A percentile compares a stretch with the other conserved stretches of the same genome.
phyloP scores from a whole-genome alignment of 441 rosid species.

The Populus hybrid region DNA sequence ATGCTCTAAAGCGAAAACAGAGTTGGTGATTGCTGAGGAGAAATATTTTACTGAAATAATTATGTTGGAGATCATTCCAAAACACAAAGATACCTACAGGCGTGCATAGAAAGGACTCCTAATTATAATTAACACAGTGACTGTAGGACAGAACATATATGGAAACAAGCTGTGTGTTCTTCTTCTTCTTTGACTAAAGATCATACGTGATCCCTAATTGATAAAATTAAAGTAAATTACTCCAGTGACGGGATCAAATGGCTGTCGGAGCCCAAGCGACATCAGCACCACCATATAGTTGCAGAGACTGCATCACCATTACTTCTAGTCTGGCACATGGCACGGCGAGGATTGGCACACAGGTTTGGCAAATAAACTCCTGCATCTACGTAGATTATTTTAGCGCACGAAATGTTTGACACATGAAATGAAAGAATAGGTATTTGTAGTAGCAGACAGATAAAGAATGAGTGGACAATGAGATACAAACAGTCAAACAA shows the following conservation, averaged over 20 bases:
- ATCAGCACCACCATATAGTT: neutral
- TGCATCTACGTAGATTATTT: neutral
- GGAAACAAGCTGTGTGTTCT: neutral
- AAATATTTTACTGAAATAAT: neutral
- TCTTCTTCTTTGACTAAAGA: neutral
- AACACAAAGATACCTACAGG: neutral
- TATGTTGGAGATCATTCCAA: neutral
- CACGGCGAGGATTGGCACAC: conserved; percentile 34
- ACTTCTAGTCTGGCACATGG: conserved; percentile 25
- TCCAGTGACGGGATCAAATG: conserved; percentile 1
- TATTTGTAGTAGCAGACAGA: too few relatives aligned
- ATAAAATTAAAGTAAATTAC: too few relatives aligned
- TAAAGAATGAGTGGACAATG: neutral
- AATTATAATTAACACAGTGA: neutral
- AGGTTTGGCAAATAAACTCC: conserved; percentile 30
- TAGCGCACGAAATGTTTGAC: neutral
- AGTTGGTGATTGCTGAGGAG: neutral
- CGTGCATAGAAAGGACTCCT: neutral
- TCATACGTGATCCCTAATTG: neutral
- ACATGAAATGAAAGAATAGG: neutral
- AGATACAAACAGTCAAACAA: conserved; percentile 10
- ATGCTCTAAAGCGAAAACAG: neutral
- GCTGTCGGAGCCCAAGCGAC: conserved; percentile 9
- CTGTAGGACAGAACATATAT: neutral
- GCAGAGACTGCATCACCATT: conserved; percentile 13